phyloP scores from a whole-genome alignment of 352 stramenopile genomes.

The Thalassiosira pacifica region DNA sequence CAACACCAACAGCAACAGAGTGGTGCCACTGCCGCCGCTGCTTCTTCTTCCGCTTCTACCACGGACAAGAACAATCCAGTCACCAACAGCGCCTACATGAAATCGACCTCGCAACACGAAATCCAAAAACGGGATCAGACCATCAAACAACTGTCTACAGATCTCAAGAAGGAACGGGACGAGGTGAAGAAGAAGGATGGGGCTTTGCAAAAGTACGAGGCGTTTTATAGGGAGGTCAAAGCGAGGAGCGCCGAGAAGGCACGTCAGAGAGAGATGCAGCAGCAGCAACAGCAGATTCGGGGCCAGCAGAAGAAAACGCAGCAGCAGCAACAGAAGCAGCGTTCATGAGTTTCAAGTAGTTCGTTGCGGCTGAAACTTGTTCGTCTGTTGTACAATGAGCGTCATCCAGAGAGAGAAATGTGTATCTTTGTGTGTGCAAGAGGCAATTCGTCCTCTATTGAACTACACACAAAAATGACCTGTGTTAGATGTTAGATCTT shows the following conservation, averaged over 20 bases:
- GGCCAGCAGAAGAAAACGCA: constrained; percentile 26
- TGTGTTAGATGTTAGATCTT: no score
- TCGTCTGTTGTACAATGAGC: no score
- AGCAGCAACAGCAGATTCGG: constrained; percentile 52
- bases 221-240: constrained; percentile 85
- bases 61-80: no score
- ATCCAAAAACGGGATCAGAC: constrained; percentile 78
- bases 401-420: no score
- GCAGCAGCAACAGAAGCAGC: constrained; percentile 16
- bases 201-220: constrained; percentile 84
- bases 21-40: constrained; percentile 11
- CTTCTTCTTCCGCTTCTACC: no score
- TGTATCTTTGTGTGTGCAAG: no score
- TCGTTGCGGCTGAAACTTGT: no score
- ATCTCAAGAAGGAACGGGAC: constrained; percentile 83
- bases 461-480: no score
- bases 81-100: constrained; percentile 61
- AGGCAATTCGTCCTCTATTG: no score
- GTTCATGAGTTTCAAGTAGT: no score
- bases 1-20: constrained; percentile 20
- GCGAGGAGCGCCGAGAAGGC: constrained; percentile 79
- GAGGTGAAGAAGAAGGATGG: constrained; percentile 84
- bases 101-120: constrained; percentile 61
- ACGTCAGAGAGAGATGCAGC: constrained; percentile 57
- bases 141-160: constrained; percentile 77